Percentiles rank a stretch among this genome's conserved stretches.
Conservation (phyloP, 768 basidiomycete species). For the Rhizopogon salebrosus region DNA sequence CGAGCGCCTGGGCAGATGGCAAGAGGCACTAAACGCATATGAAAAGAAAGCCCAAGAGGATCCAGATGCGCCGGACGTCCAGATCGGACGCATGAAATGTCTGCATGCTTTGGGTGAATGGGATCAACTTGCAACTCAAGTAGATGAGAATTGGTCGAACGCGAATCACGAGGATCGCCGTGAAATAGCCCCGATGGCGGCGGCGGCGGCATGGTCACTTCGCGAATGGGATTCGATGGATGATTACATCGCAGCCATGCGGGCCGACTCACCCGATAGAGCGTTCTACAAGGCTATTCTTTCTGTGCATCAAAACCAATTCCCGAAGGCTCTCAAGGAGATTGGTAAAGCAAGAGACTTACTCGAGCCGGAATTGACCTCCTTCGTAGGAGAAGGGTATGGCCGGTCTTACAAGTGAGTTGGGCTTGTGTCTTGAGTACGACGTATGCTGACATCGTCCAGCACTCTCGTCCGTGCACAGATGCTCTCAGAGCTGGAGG, state of each 20-base stretch:
- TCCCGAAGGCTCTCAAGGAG: conserved; percentile 81
- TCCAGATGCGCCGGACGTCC: conserved; percentile 68
- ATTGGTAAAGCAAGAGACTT: conserved; percentile 92
- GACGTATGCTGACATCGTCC: conserved; percentile 9
- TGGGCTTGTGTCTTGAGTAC: not conserved
- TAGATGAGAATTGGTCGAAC: conserved; percentile 83
- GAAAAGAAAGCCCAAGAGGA: conserved; percentile 75
- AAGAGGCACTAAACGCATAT: conserved; percentile 84
- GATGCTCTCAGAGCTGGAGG: conserved; percentile 96
- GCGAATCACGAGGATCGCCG: conserved; percentile 79
- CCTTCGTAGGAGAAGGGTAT: conserved; percentile 93
- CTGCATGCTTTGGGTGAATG: conserved; percentile 97
- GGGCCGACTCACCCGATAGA: conserved; percentile 85
- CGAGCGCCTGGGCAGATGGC: conserved; percentile 93
- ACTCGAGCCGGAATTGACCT: conserved; percentile 85
- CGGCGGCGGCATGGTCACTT: conserved; percentile 95
- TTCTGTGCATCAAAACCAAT: conserved; percentile 94
- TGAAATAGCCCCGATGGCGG: conserved; percentile 94
- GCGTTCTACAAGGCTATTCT: conserved; percentile 96
- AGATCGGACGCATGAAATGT: conserved; percentile 91
- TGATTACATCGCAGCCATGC: conserved; percentile 92
- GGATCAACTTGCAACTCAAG: conserved; percentile 83
- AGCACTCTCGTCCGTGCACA: conserved; percentile 97
- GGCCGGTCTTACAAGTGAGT: conserved; percentile 93
- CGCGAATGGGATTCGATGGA: conserved; percentile 99